These are phyloP conservation scores for Phytophthora constricta DNA, from an alignment of 352 stramenopile genomes.

Conservation along the genomic window DNA sequence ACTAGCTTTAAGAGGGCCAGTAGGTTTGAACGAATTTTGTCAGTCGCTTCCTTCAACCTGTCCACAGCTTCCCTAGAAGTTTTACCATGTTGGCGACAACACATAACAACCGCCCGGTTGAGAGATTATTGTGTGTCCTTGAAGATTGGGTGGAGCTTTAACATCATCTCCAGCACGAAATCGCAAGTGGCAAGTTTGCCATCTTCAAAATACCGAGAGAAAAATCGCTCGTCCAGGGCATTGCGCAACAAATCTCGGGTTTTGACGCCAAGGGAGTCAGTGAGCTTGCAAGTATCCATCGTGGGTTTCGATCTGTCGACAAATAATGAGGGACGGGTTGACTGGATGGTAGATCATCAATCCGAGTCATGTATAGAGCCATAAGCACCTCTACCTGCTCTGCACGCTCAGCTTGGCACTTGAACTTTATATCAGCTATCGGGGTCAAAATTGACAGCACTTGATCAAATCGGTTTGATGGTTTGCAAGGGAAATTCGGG, in stretches of 20 bases:
- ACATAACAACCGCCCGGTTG: slow-evolving; percentile 12
- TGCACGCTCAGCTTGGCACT: not conserved
- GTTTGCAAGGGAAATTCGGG: not conserved
- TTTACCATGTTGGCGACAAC: slow-evolving; percentile 7
- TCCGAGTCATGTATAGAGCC: slow-evolving; percentile 2
- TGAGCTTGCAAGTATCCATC: slow-evolving; percentile 19
- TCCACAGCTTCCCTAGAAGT: slow-evolving; percentile 5
- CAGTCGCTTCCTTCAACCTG: slow-evolving; percentile 3
- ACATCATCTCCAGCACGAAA: slow-evolving; percentile 20
- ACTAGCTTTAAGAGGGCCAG: slow-evolving; percentile 1
- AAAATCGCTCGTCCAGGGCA: slow-evolving; percentile 13
- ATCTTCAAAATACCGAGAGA: slow-evolving; percentile 13
- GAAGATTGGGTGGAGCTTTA: slow-evolving; percentile 19
- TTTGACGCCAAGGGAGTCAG: slow-evolving; percentile 10
- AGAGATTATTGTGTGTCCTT: slow-evolving; percentile 12
- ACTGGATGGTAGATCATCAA: not conserved
- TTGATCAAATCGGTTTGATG: not conserved
- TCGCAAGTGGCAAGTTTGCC: slow-evolving; percentile 2
- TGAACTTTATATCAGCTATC: not conserved
- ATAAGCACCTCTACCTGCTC: not conserved
- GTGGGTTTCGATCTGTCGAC: slow-evolving; percentile 17
- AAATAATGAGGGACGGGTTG: slow-evolving; percentile 19
- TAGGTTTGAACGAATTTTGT: slow-evolving; percentile 21
- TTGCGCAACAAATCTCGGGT: slow-evolving; percentile 6
- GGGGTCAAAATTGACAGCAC: not conserved